These are phyloP conservation scores for Cladosporium sp. DNA, from an alignment of 2,329 filamentous ascomycete species.

Conservation along the genomic window DNA sequence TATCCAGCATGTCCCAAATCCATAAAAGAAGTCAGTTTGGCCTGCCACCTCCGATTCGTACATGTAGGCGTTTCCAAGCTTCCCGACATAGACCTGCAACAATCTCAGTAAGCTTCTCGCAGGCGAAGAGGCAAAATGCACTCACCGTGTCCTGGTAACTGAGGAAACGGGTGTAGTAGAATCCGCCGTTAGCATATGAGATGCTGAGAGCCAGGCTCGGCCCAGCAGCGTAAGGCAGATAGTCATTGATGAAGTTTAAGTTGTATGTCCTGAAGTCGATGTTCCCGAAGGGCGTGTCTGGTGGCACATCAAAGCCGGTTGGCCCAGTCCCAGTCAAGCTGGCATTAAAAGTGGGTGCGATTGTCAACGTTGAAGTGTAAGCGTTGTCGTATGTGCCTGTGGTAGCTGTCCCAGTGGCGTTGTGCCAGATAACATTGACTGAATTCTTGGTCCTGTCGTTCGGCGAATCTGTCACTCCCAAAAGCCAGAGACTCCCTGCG, in stretches of 20 bases:
- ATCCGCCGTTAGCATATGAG: slow-evolving; percentile 58
- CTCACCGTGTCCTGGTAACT: slow-evolving; percentile 61
- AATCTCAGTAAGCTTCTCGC: background rate
- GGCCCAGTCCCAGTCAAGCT: slow-evolving; percentile 57
- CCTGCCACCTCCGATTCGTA: slow-evolving; percentile 55
- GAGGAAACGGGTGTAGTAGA: slow-evolving; percentile 61
- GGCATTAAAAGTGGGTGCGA: slow-evolving; percentile 58
- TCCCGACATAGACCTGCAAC: slow-evolving; percentile 56
- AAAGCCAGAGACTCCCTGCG: slow-evolving; percentile 52
- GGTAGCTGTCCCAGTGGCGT: slow-evolving; percentile 45
- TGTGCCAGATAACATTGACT: slow-evolving; percentile 54
- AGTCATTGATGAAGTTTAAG: slow-evolving; percentile 59
- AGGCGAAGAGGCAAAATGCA: background rate
- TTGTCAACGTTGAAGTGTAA: slow-evolving; percentile 55
- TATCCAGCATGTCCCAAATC: slow-evolving; percentile 58
- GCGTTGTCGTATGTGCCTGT: slow-evolving; percentile 52
- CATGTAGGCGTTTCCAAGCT: slow-evolving; percentile 61
- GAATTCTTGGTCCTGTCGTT: slow-evolving; percentile 42
- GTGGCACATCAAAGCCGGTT: slow-evolving; percentile 55
- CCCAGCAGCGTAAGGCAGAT: slow-evolving; percentile 46
- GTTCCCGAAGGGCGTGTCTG: slow-evolving; percentile 57
- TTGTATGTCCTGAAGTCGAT: slow-evolving; percentile 61
- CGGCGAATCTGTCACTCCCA: slow-evolving; percentile 49
- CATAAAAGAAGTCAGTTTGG: slow-evolving; percentile 59
- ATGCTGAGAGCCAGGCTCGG: slow-evolving; percentile 56